These are phyloP conservation scores for Cutaneotrichosporon sp. DNA, from an alignment of 1,284 basidiomycete species.

Conservation along the genomic window DNA sequence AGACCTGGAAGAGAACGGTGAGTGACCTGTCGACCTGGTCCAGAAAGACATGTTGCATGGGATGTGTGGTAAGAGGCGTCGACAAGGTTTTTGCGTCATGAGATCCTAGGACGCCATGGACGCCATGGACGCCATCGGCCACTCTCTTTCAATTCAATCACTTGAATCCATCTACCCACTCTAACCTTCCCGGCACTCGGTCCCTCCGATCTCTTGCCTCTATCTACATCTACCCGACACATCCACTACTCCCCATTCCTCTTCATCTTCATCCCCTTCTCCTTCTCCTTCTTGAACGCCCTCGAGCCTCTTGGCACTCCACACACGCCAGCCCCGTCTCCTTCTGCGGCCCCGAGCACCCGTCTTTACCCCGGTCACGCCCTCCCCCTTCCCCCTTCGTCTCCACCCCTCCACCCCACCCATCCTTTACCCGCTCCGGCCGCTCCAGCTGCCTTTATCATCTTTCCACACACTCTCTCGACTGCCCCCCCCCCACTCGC, in stretches of 20 bases:
- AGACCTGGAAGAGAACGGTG: background rate
- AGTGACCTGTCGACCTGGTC: too few species aligned
- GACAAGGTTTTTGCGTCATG: conserved; percentile 5
- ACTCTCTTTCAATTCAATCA: background rate
- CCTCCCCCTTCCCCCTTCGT: background rate
- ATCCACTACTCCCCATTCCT: too few species aligned
- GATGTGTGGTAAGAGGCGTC: conserved; percentile 3
- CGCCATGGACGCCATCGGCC: too few species aligned
- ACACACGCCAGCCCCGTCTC: too few species aligned
- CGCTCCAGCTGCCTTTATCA: background rate
- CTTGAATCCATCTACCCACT: background rate
- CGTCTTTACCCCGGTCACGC: too few species aligned
- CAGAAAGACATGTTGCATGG: background rate
- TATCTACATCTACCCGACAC: too few species aligned
- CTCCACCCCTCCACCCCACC: background rate
- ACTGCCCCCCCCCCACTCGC: background rate
- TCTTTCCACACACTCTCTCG: background rate
- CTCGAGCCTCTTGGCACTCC: too few species aligned
- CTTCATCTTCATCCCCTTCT: too few species aligned
- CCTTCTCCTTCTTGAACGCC: too few species aligned
- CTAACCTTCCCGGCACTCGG: background rate
- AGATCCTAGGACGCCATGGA: background rate
- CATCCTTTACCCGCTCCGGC: background rate
- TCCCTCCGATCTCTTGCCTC: too few species aligned
- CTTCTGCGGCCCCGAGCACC: too few species aligned